Conservation (phyloP, 1,139 yeast genomes). For the Pichia sp. region DNA sequence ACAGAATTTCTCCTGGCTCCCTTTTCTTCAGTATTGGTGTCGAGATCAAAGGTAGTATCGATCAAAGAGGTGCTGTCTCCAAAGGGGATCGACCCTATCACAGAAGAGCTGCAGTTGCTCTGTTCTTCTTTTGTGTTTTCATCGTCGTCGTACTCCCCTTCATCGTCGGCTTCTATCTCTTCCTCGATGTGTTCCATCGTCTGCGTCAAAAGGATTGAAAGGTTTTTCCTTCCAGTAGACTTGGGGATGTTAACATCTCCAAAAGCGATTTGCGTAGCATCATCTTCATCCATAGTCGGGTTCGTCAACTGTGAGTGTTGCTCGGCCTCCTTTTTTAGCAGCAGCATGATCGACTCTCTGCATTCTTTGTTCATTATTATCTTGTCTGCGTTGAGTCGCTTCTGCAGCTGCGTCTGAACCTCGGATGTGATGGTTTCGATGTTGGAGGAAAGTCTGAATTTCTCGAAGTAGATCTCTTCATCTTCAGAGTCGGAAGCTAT, state of each 20-base stretch:
- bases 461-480: conserved; percentile 6
- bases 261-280: not conserved
- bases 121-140: not conserved
- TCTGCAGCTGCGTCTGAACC: not conserved
- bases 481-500: conserved; percentile 14
- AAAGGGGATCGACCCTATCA: not conserved
- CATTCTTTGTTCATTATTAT: conserved; percentile 3
- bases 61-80: not conserved
- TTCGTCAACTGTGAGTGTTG: not conserved
- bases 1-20: not conserved
- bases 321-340: conserved; percentile 4
- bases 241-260: not conserved
- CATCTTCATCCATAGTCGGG: not conserved
- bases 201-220: not conserved
- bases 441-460: conserved; percentile 9
- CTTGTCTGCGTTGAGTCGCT: not conserved
- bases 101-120: not conserved
- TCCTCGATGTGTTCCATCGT: not conserved
- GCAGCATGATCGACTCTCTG: conserved; percentile 12
- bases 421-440: conserved; percentile 7
- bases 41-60: not conserved
- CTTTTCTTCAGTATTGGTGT: not conserved
- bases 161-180: conserved; percentile 1
- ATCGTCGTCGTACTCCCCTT: not conserved
- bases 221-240: not conserved